Conservation (phyloP, 306 rosid species). For the Medicago lupulina region DNA sequence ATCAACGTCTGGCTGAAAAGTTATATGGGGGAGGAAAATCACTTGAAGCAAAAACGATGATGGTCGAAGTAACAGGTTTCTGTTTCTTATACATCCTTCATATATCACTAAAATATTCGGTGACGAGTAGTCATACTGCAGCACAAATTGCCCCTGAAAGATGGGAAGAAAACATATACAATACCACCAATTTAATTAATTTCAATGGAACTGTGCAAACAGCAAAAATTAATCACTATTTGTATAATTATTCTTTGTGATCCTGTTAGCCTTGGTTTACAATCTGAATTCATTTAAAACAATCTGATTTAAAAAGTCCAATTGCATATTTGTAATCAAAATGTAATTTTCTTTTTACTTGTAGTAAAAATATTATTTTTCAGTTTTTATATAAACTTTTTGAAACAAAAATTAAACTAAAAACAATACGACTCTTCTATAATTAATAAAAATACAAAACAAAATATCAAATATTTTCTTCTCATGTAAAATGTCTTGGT, state of each 20-base stretch:
- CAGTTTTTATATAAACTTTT: not conserved
- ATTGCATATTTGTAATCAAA: not conserved
- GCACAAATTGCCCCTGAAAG: constrained; percentile 73
- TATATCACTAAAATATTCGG: constrained; percentile 22
- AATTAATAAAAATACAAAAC: not conserved
- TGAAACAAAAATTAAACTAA: not conserved
- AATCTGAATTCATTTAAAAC: constrained; percentile 1
- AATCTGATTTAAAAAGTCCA: constrained; percentile 6
- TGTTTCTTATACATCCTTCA: constrained; percentile 32
- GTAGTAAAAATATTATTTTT: not conserved
- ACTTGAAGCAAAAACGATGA: constrained; percentile 32
- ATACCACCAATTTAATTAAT: constrained; percentile 6
- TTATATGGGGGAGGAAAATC: constrained; percentile 32
- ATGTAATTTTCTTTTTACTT: not conserved
- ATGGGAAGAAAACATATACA: constrained; percentile 17
- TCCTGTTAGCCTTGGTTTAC: not conserved
- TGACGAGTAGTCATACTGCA: constrained; percentile 53
- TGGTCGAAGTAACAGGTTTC: constrained; percentile 31
- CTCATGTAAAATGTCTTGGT: not conserved
- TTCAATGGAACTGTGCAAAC: constrained; percentile 35
- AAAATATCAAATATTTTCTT: not conserved
- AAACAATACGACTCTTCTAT: not conserved
- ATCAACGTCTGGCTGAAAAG: constrained; percentile 38
- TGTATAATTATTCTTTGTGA: not conserved
- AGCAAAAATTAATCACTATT: constrained; percentile 13